Evolutionary conservation across 192 early-diverging fungal species (phyloP).

Genomic region (Coemansia asiatica): DNA sequence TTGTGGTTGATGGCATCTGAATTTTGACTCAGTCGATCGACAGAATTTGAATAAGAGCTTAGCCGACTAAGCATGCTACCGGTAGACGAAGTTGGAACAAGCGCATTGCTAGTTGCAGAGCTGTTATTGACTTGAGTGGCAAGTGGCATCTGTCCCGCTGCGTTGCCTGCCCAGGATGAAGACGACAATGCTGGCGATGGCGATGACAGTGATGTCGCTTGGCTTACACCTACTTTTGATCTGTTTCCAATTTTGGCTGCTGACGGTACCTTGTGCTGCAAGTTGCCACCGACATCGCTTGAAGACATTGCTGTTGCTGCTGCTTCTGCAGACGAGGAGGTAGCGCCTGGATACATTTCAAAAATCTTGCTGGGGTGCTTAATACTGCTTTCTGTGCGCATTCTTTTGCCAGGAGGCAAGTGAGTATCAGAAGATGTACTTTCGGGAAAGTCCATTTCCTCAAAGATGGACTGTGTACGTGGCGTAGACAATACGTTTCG

Average conservation of each 20-base stretch:
- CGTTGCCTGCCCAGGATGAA: not conserved
- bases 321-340: not conserved
- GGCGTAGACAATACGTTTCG: slow-evolving; percentile 9
- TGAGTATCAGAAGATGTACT: slow-evolving; percentile 5
- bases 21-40: slow-evolving; percentile 37
- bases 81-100: slow-evolving; percentile 11
- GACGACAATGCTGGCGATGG: too few species aligned
- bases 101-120: slow-evolving; percentile 6
- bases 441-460: slow-evolving; percentile 39
- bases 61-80: slow-evolving; percentile 7
- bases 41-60: slow-evolving; percentile 23
- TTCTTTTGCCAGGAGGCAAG: slow-evolving; percentile 32
- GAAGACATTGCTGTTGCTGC: not conserved
- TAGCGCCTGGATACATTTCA: not conserved
- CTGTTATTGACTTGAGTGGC: not conserved
- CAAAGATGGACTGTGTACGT: slow-evolving; percentile 28
- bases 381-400: slow-evolving; percentile 9
- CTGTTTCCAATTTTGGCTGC: too few species aligned
- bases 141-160: not conserved
- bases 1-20: slow-evolving; percentile 22
- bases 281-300: not conserved
- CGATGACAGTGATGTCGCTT: too few species aligned
- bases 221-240: too few species aligned
- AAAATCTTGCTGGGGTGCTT: not conserved
- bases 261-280: not conserved